Evolutionary conservation across 495 filamentous ascomycete species (phyloP).

Genomic region (Penicillium desertorum): DNA sequence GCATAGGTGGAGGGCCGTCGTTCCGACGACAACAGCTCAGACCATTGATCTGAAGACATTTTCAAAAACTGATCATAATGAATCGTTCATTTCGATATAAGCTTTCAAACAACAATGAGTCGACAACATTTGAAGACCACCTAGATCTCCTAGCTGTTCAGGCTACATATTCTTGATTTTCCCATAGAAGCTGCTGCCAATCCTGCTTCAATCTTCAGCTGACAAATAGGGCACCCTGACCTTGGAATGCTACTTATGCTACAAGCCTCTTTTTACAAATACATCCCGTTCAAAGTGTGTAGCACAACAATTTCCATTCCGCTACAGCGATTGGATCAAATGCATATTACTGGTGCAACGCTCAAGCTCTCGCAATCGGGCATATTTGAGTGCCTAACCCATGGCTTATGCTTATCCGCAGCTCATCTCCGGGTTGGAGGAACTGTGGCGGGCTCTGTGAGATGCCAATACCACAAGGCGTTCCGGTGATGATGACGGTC

Average conservation of each 20-base stretch:
- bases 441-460: slow-evolving; percentile 16
- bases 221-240: neutral
- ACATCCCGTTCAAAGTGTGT: neutral
- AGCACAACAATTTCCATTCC: neutral
- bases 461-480: slow-evolving; percentile 22
- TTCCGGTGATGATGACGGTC: slow-evolving; percentile 21
- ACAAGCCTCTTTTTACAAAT: neutral
- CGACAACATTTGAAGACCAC: neutral
- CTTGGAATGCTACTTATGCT: neutral
- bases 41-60: neutral
- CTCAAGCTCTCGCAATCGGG: slow-evolving; percentile 7
- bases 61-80: neutral
- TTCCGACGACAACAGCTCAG: too few relatives aligned
- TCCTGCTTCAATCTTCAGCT: neutral
- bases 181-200: neutral
- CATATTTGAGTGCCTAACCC: slow-evolving; percentile 16
- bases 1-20: too few relatives aligned
- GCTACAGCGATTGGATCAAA: neutral
- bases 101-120: neutral
- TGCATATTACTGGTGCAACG: neutral
- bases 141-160: neutral
- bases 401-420: slow-evolving; percentile 14
- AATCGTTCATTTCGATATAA: neutral
- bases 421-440: slow-evolving; percentile 16
- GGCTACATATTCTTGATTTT: neutral